Base-by-base conservation (phyloP, 2,329 filamentous ascomycete genomes). In the Diplocarpon rosae region DNA sequence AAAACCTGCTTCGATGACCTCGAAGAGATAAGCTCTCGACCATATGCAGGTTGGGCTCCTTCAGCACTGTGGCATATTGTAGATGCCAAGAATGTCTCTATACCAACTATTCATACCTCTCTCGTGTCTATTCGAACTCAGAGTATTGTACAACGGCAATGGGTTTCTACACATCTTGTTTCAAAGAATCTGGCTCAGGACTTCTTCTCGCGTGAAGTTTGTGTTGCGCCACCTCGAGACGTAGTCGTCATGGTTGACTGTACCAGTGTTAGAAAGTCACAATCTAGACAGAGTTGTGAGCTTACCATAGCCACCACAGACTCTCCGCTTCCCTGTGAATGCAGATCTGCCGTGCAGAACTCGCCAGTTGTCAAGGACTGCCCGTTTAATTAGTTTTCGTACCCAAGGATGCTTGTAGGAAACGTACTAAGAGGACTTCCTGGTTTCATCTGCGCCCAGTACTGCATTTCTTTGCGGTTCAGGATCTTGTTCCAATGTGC, bases 321-420 rank as follows among this genome's bases (percentile, higher is more conserved):
- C 85, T 53, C 89, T 79, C 53, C 92, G 72, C 59, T 83, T 78
- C 1, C 92, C 92, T 5, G 80, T 83, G 59, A 96, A 98, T 0
- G 76, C 76, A 41, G 80, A 80, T 55, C 92, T 72, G 1, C 90
- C 92, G 63, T 98, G 92, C 55, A 96, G 67, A 29, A 95, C 83
- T 47, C 92, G 76, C 88, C 90, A 95, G 59, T 98, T 96, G 61
- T 98, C 86, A 63, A 98, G 95, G 37, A 96, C 84, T 85, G 55
- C 20, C 20, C 20, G 7, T 24, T 24, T 7, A 4, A 24, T 24
- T 24, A 24, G 20, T 24, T 24, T 24, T 24, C 20, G 7, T 24
- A 24, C 7, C 7, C 20, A 24, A 24, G 3, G 20, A 24, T 24
- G 4, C 20, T 4, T 4, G 20, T 7, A 24, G 7, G 20, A 14